phyloP scores from a whole-genome alignment of 164 flowering plant genomes.

The Sedum album region DNA sequence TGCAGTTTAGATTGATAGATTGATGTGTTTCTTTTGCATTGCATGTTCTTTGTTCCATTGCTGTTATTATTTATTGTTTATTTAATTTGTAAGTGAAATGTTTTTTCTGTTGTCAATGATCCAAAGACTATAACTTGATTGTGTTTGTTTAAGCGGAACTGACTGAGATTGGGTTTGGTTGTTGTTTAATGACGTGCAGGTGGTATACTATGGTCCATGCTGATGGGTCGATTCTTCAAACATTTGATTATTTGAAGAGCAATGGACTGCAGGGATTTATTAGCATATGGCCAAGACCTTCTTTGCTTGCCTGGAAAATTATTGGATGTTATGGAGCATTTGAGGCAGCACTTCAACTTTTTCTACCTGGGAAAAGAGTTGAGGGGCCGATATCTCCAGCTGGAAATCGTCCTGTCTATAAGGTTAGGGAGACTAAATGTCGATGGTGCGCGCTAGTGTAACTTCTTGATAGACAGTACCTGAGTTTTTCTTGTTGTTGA shows the following conservation, averaged over 20 bases:
- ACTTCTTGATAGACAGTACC: neutral
- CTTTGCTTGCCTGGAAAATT: slow-evolving; percentile 70
- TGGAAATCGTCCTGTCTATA: slow-evolving; percentile 84
- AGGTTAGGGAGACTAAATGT: slow-evolving; percentile 30
- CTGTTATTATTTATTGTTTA: neutral
- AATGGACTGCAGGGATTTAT: slow-evolving; percentile 61
- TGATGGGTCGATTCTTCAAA: slow-evolving; percentile 71
- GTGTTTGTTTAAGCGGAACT: neutral
- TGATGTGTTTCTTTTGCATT: neutral
- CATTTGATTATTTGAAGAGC: slow-evolving; percentile 50
- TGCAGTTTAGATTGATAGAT: neutral
- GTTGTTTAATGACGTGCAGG: slow-evolving; percentile 32
- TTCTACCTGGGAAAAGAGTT: slow-evolving; percentile 83
- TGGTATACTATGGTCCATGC: slow-evolving; percentile 98
- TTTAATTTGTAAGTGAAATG: too few species aligned
- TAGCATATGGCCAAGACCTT: slow-evolving; percentile 79
- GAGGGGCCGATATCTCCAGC: slow-evolving; percentile 88
- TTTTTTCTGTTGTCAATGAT: too few species aligned
- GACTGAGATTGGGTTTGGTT: neutral
- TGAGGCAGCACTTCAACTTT: slow-evolving; percentile 88
- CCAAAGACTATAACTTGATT: neutral
- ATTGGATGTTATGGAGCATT: slow-evolving; percentile 73
- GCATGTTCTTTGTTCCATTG: neutral
- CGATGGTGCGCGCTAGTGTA: neutral
- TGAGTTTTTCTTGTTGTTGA: neutral